Base-by-base conservation (phyloP, 2,329 filamentous ascomycete genomes). In the Rhynchosporium secalis region DNA sequence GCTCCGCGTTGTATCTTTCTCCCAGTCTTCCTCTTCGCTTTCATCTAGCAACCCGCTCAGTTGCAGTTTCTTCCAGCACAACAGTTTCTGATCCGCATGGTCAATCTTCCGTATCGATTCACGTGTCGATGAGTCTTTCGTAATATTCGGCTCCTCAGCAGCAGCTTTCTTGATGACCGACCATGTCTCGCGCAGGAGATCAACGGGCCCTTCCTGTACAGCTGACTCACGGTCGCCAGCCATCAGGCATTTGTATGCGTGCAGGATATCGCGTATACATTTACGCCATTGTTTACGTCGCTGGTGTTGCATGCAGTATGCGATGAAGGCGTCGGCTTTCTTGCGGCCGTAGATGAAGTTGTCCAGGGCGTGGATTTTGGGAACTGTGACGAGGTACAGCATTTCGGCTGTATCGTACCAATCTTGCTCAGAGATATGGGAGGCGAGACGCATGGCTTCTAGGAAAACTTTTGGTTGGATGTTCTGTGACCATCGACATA, bases 381-480 rank as follows among this genome's bases (percentile, higher is more conserved):
- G 57, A 3, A 59, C 57, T 28, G 57, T 59, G 36, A 59, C 57
- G 9, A 59, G 47, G 20, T 59, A 59, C 13, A 59, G 47, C 57
- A 59, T 59, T 28, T 59, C 57, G 47, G 57, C 57, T 33, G 57
- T 59, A 38, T 59, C 57, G 28, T 59, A 59, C 57, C 57, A 59
- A 28, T 59, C 57, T 48, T 59, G 43, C 10, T 59, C 38, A 8
- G 57, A 59, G 47, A 59, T 59, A 6, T 9, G 40, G 15, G 57
- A 59, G 8, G 57, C 57, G 31, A 59, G 38, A 26, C 38, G 48
- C 57, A 59, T 59, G 20, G 57, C 57, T 52, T 59, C 57, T 13
- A 59, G 38, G 26, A 59, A 59, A 28, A 59, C 57, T 59, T 51
- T 59, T 1, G 57, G 57, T 33, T 51, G 57, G 26, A 59, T 59